Conservation (phyloP, 2,329 filamentous ascomycete genomes). For the Alternaria dauci region DNA sequence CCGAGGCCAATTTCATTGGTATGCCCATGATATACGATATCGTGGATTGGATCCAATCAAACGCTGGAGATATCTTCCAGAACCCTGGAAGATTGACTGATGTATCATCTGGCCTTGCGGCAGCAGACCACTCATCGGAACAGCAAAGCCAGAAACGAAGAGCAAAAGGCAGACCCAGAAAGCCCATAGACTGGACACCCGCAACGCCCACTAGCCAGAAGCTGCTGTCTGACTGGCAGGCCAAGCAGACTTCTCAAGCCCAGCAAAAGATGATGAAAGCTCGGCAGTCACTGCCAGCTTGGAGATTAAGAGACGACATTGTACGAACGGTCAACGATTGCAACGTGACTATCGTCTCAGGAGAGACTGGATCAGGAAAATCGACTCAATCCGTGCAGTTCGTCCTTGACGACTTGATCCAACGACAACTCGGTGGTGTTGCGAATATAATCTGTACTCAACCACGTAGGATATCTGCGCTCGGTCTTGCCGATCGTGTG, state of each 20-base stretch:
- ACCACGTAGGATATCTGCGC: conserved; percentile 89
- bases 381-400: conserved; percentile 98
- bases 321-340: conserved; percentile 76
- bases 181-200: conserved; percentile 69
- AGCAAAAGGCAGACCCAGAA: conserved; percentile 46
- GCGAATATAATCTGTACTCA: conserved; percentile 96
- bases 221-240: conserved; percentile 70
- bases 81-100: conserved; percentile 84
- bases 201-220: conserved; percentile 67
- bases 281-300: conserved; percentile 82
- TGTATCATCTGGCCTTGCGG: conserved; percentile 76
- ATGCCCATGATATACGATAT: conserved; percentile 92
- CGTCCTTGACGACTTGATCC: conserved; percentile 88
- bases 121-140: conserved; percentile 54
- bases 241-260: conserved; percentile 69
- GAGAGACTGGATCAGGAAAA: conserved; percentile 96
- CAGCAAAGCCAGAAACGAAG: conserved; percentile 24
- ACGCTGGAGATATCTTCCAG: conserved; percentile 82
- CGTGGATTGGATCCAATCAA: conserved; percentile 89
- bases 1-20: conserved; percentile 74
- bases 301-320: conserved; percentile 80
- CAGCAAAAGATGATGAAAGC: conserved; percentile 78
- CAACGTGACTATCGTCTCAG: conserved; percentile 95
- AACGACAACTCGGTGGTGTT: conserved; percentile 73
- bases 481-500: conserved; percentile 92